Conservation (phyloP, 2,329 filamentous ascomycete genomes). For the Chrysoporthe puriensis region DNA sequence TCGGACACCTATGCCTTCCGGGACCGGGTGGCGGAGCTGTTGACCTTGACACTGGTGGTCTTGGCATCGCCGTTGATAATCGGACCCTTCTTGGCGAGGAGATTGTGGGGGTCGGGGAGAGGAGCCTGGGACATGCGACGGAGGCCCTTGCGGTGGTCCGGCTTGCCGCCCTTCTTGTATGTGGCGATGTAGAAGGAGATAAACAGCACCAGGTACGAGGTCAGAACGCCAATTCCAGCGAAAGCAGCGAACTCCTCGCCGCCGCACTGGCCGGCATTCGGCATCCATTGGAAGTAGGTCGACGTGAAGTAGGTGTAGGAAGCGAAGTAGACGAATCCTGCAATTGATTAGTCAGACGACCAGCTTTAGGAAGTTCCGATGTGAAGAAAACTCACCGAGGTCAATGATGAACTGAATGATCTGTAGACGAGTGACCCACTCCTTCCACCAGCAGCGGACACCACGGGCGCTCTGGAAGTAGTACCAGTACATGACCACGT, state of each 20-base stretch:
- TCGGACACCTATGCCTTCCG: conserved; percentile 64
- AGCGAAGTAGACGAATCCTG: conserved; percentile 96
- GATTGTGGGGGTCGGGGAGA: conserved; percentile 80
- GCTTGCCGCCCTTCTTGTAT: conserved; percentile 86
- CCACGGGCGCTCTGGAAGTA: conserved; percentile 99
- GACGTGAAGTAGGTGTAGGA: conserved; percentile 98
- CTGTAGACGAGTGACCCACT: conserved; percentile 97
- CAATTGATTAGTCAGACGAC: conserved; percentile 20
- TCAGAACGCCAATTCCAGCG: conserved; percentile 87
- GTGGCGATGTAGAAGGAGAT: conserved; percentile 98
- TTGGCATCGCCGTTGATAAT: conserved; percentile 52
- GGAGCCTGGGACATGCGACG: conserved; percentile 68
- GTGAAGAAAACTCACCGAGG: conserved; percentile 66
- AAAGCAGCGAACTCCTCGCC: conserved; percentile 97
- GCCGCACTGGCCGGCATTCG: conserved; percentile 83
- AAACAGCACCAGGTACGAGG: conserved; percentile 95
- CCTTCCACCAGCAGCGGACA: conserved; percentile 98
- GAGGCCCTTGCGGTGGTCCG: conserved; percentile 72
- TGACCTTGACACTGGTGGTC: conserved; percentile 59
- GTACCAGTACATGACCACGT: conserved; percentile 99
- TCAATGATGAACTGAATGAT: conserved; percentile 98
- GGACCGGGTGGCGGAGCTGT: conserved; percentile 66
- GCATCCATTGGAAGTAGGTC: conserved; percentile 84
- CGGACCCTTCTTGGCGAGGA: conserved; percentile 59
- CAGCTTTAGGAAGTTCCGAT: background rate